These are phyloP conservation scores for Eragrostis curvula DNA, from an alignment of 176 grass and related monocot species.

Conservation along the genomic window DNA sequence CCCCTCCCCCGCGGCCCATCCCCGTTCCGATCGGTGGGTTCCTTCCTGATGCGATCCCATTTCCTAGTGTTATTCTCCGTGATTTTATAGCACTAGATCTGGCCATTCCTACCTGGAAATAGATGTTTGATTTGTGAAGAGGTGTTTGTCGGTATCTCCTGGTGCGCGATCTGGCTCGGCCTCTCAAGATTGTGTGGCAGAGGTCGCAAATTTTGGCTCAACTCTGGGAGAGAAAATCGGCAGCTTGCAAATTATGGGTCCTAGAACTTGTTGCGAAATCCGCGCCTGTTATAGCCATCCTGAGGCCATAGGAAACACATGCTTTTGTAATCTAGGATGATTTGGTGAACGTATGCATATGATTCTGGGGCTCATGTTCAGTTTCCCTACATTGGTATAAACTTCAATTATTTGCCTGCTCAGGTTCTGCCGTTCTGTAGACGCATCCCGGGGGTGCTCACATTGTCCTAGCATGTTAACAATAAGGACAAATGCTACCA, in stretches of 20 bases:
- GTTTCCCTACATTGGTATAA: not conserved
- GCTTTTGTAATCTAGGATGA: not conserved
- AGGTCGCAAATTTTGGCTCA: not conserved
- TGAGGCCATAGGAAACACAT: not conserved
- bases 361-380: not conserved
- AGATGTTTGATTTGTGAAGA: not conserved
- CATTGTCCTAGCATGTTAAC: not conserved
- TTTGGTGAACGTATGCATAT: not conserved
- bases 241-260: not conserved
- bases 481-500: not conserved
- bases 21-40: slow-evolving; percentile 10
- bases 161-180: not conserved
- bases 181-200: not conserved
- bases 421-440: not conserved
- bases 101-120: not conserved
- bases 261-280: not conserved
- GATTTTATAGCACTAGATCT: not conserved
- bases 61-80: not conserved
- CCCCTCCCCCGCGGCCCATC: not conserved
- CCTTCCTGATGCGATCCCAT: not conserved
- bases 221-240: not conserved
- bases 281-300: not conserved
- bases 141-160: not conserved
- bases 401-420: not conserved
- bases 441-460: not conserved